phyloP scores from a whole-genome alignment of 2,329 filamentous ascomycete species.

The Helotiales sp. region DNA sequence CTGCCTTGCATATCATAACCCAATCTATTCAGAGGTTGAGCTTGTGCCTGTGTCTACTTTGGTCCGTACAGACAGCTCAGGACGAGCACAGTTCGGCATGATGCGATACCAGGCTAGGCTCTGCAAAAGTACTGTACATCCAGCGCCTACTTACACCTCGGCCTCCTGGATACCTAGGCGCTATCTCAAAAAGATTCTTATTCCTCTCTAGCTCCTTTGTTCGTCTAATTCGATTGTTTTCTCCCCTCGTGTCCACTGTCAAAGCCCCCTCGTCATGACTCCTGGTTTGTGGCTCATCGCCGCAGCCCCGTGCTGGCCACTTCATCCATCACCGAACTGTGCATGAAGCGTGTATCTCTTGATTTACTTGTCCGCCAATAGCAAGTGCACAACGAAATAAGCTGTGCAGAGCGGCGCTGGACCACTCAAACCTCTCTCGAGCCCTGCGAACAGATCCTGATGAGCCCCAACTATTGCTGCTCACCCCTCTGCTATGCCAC shows the following conservation, averaged over 20 bases:
- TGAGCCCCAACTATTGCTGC: background rate
- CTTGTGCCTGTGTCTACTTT: background rate
- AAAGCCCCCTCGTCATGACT: background rate
- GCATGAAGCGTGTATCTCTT: constrained; percentile 10
- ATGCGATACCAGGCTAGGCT: constrained; percentile 1
- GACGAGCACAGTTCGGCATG: too few species aligned
- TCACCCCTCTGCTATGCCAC: constrained; percentile 2
- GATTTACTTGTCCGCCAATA: constrained; percentile 10
- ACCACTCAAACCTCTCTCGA: background rate
- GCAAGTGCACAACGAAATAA: background rate
- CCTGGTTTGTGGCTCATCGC: constrained; percentile 1
- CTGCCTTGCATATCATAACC: background rate
- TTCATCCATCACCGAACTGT: constrained; percentile 4
- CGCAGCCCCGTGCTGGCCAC: constrained; percentile 5
- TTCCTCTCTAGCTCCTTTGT: background rate
- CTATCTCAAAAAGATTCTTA: too few species aligned
- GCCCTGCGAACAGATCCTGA: background rate
- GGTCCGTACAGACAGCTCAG: too few species aligned
- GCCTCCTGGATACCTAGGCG: background rate
- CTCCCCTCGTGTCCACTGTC: background rate
- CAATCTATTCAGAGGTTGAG: background rate
- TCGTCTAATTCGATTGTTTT: background rate
- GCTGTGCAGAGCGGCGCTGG: background rate
- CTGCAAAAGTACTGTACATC: background rate
- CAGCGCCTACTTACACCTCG: background rate